These are phyloP conservation scores for Lactifluus echinatus DNA, from an alignment of 768 basidiomycete species.

Conservation along the genomic window DNA sequence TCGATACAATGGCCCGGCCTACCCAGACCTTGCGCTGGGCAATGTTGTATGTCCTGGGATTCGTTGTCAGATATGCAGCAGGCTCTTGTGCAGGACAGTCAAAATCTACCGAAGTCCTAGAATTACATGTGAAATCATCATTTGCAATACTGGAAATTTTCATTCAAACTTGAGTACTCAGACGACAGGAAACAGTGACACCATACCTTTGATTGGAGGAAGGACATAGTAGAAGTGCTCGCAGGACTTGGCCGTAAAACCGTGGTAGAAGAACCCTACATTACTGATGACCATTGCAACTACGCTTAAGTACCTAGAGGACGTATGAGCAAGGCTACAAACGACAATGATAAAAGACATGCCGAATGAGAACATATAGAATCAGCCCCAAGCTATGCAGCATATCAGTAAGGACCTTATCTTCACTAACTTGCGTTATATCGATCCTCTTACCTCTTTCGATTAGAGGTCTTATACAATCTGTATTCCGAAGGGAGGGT, in stretches of 20 bases:
- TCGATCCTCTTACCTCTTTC: background rate
- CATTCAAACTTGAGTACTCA: background rate
- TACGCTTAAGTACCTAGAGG: slow-evolving; percentile 38
- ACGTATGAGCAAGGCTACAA: background rate
- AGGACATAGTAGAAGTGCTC: slow-evolving; percentile 40
- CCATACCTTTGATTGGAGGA: slow-evolving; percentile 53
- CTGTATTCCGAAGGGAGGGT: slow-evolving; percentile 19
- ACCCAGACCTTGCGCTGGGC: slow-evolving; percentile 38
- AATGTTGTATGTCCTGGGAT: slow-evolving; percentile 47
- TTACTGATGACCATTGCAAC: slow-evolving; percentile 43
- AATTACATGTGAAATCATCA: slow-evolving; percentile 58
- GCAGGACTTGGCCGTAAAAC: slow-evolving; percentile 42
- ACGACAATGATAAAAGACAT: background rate
- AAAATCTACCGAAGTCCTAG: slow-evolving; percentile 47
- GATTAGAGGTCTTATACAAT: slow-evolving; percentile 4
- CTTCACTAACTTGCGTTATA: background rate
- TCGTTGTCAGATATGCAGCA: background rate
- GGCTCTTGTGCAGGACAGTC: background rate
- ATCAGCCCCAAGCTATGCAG: slow-evolving; percentile 10
- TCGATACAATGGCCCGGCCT: slow-evolving; percentile 30
- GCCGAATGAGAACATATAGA: slow-evolving; percentile 17
- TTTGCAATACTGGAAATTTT: slow-evolving; percentile 43
- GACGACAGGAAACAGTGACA: background rate
- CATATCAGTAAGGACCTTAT: background rate
- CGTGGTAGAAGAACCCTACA: slow-evolving; percentile 47